Conservation (phyloP, 2,329 filamentous ascomycete genomes). For the Xylaria digitata region DNA sequence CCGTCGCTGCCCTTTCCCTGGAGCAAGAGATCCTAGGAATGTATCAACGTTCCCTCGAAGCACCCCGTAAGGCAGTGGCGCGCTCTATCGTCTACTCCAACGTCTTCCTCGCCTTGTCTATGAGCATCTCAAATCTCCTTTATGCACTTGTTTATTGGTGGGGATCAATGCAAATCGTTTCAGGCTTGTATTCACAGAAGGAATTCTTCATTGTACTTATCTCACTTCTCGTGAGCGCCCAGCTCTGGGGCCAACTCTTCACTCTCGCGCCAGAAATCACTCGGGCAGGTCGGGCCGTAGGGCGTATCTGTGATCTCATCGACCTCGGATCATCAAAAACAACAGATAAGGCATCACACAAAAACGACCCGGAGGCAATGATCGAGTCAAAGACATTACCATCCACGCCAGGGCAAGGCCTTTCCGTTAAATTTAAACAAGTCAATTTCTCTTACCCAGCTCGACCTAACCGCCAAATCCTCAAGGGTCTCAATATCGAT, state of each 20-base stretch:
- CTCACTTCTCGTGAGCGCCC: constrained; percentile 76
- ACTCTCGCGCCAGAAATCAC: constrained; percentile 80
- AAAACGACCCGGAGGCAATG: constrained; percentile 46
- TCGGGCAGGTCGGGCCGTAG: constrained; percentile 70
- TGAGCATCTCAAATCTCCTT: constrained; percentile 72
- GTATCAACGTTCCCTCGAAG: constrained; percentile 63
- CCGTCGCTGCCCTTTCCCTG: constrained; percentile 66
- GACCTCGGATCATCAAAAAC: constrained; percentile 54
- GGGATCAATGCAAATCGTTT: constrained; percentile 76
- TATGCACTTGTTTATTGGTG: constrained; percentile 85
- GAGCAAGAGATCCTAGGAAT: constrained; percentile 64
- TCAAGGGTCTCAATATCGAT: constrained; percentile 53
- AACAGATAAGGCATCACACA: constrained; percentile 23
- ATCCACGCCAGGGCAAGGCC: constrained; percentile 40
- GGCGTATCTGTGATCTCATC: constrained; percentile 65
- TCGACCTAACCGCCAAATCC: constrained; percentile 64
- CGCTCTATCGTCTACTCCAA: constrained; percentile 64
- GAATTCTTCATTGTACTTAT: constrained; percentile 82
- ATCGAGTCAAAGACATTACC: constrained; percentile 41
- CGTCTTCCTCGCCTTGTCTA: constrained; percentile 69
- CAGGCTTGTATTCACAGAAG: constrained; percentile 70
- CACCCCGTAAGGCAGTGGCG: constrained; percentile 65
- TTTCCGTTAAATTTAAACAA: constrained; percentile 63
- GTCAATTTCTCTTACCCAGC: constrained; percentile 71
- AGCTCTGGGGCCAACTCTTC: constrained; percentile 80